Evolutionary conservation across 352 stramenopile genomes (phyloP), one percentile per base, ranked within the genome.

Genomic region (Phytopythium delawarense): DNA sequence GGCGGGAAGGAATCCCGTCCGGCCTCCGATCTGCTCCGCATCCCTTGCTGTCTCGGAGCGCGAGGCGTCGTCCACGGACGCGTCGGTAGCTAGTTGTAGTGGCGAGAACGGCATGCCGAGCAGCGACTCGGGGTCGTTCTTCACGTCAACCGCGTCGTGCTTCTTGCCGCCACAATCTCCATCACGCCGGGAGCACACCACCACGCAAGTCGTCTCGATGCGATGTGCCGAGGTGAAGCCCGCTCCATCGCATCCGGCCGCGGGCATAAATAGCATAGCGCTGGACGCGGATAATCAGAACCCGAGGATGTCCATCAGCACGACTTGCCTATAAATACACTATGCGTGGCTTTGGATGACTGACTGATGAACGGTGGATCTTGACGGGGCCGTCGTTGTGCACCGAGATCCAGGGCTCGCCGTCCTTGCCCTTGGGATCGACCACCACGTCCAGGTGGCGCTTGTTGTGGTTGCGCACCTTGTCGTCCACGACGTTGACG

Each of bases 401-500:
- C 30, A 99, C 91, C 15, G 94, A 98, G 59, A 99, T 99, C 78
- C 84, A 91, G 7, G 87, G 75, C 54, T 64, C 72, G 59, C 77
- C 83, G 32, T 72, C 76, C 56, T 86, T 87, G 11, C 67, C 73
- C 16, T 81, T 81, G 46, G 77, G 63, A 42, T 94, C 79, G 58
- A 95, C 76, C 4, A 85, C 57, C 12, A 96, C 79, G 44, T 94
- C 81, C 37, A 96, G 50, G 30, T 76, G 81, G n/a, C 67, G 67
- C 87, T 96, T 96, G 20, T 8, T 84, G 53, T 77, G 72, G 63
- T 96, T 85, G 20, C 88, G 84, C 18, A 91, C 81, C 64, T 94
- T 97, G 76, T 97, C 97, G 75, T 99, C 95, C 84, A 99, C 98
- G 7, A 92, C 95, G 71, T 99, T 99, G n/a, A 99, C 97, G 46